Conservation (phyloP, 208 protist species). For the Sergeia podlipaevii region DNA sequence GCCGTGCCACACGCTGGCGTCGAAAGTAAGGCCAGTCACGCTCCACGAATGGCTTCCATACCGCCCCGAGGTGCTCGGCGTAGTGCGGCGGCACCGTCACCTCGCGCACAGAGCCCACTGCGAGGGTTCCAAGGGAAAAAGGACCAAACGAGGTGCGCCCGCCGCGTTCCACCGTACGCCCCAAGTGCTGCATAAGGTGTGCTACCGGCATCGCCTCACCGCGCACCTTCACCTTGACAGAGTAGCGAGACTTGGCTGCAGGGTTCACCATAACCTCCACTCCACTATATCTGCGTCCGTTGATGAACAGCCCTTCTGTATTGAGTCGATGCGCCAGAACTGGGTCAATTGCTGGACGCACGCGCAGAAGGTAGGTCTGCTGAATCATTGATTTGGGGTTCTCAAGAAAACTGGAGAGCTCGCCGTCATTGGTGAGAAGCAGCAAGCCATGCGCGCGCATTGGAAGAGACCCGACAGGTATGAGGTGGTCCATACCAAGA, state of each 20-base stretch:
- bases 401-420: slow-evolving; percentile 78
- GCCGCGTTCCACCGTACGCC: slow-evolving; percentile 68
- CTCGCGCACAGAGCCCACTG: slow-evolving; percentile 82
- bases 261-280: slow-evolving; percentile 84
- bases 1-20: slow-evolving; percentile 59
- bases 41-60: slow-evolving; percentile 86
- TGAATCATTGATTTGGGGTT: slow-evolving; percentile 76
- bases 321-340: slow-evolving; percentile 85
- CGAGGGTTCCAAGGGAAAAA: slow-evolving; percentile 65
- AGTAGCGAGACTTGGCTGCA: slow-evolving; percentile 71
- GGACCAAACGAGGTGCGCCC: slow-evolving; percentile 86
- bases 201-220: slow-evolving; percentile 68
- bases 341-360: slow-evolving; percentile 79
- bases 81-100: slow-evolving; percentile 84
- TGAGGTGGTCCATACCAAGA: slow-evolving; percentile 84
- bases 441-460: slow-evolving; percentile 81
- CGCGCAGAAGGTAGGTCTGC: slow-evolving; percentile 81
- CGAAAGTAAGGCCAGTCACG: slow-evolving; percentile 89
- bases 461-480: slow-evolving; percentile 83
- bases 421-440: slow-evolving; percentile 88
- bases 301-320: slow-evolving; percentile 77
- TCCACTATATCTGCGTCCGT: slow-evolving; percentile 52
- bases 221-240: slow-evolving; percentile 79
- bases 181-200: slow-evolving; percentile 83
- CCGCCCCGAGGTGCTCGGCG: slow-evolving; percentile 41